phyloP scores from a whole-genome alignment of 805 yeast species.

The Yamadazyma sp. region DNA sequence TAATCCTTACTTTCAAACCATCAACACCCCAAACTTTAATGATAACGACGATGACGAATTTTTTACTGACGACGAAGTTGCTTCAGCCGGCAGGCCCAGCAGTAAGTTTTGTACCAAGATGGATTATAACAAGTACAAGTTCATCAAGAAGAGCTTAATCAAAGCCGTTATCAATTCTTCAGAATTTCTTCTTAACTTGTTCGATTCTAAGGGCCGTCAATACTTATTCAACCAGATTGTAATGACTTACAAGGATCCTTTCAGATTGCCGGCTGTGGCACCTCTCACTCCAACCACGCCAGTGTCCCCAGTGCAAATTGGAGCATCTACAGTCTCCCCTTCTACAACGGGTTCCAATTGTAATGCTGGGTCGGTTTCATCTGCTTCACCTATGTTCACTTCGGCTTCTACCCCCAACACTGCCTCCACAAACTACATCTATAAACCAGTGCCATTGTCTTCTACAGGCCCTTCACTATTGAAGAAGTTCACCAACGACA shows the following conservation, averaged over 20 bases:
- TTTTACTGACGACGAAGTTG: conserved; percentile 7
- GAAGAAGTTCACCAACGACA: conserved; percentile 9
- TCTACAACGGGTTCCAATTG: not conserved
- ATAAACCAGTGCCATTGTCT: conserved; percentile 17
- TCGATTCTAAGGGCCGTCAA: conserved; percentile 31
- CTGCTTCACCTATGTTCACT: not conserved
- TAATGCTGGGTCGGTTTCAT: not conserved
- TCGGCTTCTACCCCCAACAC: conserved; percentile 3
- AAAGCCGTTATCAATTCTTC: conserved; percentile 28
- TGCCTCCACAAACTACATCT: conserved; percentile 10
- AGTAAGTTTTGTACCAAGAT: conserved; percentile 5
- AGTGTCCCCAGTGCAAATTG: conserved; percentile 5
- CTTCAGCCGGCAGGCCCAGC: not conserved
- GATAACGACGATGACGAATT: conserved; percentile 12
- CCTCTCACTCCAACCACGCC: conserved; percentile 11
- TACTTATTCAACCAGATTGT: conserved; percentile 23
- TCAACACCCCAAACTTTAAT: conserved; percentile 17
- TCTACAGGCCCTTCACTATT: conserved; percentile 9
- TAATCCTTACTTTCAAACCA: conserved; percentile 24
- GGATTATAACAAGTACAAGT: conserved; percentile 19
- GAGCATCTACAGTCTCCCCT: too few species aligned
- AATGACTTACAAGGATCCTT: conserved; percentile 14
- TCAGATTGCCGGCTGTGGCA: conserved; percentile 8
- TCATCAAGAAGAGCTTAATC: conserved; percentile 27
- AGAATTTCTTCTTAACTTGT: conserved; percentile 27